phyloP scores from a whole-genome alignment of 495 filamentous ascomycete genomes.

The Chaetomidium leptoderma region DNA sequence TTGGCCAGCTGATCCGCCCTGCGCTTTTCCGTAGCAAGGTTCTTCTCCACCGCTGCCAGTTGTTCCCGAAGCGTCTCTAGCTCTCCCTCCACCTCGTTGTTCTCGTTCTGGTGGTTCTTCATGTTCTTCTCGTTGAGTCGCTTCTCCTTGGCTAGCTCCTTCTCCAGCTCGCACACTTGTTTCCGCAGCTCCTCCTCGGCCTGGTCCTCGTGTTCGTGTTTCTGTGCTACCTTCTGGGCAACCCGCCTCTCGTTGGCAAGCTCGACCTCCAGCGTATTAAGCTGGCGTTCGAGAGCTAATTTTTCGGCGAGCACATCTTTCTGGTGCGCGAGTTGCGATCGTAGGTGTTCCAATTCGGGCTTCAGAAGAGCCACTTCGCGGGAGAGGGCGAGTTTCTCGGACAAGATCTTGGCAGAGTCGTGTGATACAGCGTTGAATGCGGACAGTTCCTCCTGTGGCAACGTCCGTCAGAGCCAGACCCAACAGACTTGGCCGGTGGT shows the following conservation, averaged over 20 bases:
- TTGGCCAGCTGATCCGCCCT: constrained; percentile 29
- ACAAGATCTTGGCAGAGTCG: constrained; percentile 64
- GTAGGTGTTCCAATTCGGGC: constrained; percentile 74
- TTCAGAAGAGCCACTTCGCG: constrained; percentile 67
- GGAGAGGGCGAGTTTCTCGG: constrained; percentile 70
- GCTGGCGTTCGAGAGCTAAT: constrained; percentile 65
- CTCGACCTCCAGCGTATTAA: constrained; percentile 71
- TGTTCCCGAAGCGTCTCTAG: constrained; percentile 31
- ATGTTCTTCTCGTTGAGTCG: constrained; percentile 30
- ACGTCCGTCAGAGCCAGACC: background rate
- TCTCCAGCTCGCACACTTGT: constrained; percentile 45
- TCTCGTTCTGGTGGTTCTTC: constrained; percentile 29
- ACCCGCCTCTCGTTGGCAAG: constrained; percentile 73
- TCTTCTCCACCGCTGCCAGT: constrained; percentile 23
- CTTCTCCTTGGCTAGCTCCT: constrained; percentile 52
- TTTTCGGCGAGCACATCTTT: constrained; percentile 69
- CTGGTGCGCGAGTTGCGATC: constrained; percentile 61
- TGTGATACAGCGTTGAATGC: constrained; percentile 58
- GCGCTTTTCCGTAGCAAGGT: constrained; percentile 38
- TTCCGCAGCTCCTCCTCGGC: constrained; percentile 45
- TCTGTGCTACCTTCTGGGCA: constrained; percentile 55
- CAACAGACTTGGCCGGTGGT: background rate
- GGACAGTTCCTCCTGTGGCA: constrained; percentile 58
- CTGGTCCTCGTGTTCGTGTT: constrained; percentile 40
- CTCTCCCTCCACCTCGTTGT: constrained; percentile 35